Evolutionary conservation across 768 basidiomycete species (phyloP).

Genomic region (Royoungia palumana): DNA sequence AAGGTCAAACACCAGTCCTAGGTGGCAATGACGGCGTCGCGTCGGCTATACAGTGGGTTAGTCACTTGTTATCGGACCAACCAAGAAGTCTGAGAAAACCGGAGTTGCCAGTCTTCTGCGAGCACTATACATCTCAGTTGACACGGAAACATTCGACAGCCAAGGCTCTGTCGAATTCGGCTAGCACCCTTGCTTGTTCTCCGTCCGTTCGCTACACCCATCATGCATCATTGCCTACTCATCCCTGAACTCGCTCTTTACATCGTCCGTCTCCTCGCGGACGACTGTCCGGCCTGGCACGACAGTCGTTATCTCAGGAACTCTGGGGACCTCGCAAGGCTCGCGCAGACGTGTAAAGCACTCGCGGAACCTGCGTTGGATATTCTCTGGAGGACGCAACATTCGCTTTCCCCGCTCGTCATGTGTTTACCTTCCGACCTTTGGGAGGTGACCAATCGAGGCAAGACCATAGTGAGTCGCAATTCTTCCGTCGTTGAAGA

Average conservation of each 20-base stretch:
- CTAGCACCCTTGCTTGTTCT: not conserved
- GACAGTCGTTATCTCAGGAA: slow-evolving; percentile 20
- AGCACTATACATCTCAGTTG: not conserved
- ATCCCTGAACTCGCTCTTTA: slow-evolving; percentile 24
- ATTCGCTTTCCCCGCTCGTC: slow-evolving; percentile 27
- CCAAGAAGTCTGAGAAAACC: not conserved
- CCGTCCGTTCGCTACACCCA: not conserved
- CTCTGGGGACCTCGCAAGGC: slow-evolving; percentile 22
- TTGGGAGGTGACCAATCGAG: slow-evolving; percentile 20
- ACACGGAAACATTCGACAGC: not conserved
- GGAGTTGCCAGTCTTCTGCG: not conserved
- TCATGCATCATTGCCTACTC: slow-evolving; percentile 31
- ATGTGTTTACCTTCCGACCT: slow-evolving; percentile 27
- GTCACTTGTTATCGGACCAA: slow-evolving; percentile 4
- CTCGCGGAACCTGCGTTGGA: slow-evolving; percentile 30
- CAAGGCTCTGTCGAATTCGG: not conserved
- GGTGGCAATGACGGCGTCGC: not conserved
- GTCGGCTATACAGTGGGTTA: slow-evolving; percentile 1
- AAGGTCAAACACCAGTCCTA: no score
- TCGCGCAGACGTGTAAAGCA: slow-evolving; percentile 29
- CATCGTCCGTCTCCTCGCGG: slow-evolving; percentile 24
- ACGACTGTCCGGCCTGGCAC: slow-evolving; percentile 16
- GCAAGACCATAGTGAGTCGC: slow-evolving; percentile 23
- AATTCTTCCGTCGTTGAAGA: not conserved
- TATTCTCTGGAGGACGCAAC: slow-evolving; percentile 30